These are phyloP conservation scores for Epipyxis sp. DNA, from an alignment of 108 stramenopile species.

Conservation along the genomic window DNA sequence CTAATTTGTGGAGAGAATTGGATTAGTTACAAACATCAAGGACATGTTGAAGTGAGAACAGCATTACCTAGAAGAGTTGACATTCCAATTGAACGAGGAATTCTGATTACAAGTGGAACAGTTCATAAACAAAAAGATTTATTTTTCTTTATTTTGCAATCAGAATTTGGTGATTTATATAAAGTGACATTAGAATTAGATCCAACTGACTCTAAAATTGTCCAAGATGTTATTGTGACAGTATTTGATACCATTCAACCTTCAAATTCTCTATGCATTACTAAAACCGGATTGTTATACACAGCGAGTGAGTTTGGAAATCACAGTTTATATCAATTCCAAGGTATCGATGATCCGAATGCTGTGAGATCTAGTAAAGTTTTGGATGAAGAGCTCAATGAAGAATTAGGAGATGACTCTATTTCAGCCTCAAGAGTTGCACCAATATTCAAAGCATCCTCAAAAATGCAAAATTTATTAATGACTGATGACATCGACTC, in stretches of 20 bases:
- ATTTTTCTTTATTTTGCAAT: slow-evolving; percentile 89
- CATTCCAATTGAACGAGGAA: slow-evolving; percentile 66
- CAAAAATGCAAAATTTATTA: slow-evolving; percentile 67
- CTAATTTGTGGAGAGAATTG: slow-evolving; percentile 90
- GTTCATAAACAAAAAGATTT: slow-evolving; percentile 81
- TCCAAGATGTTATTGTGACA: slow-evolving; percentile 61
- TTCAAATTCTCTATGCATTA: slow-evolving; percentile 77
- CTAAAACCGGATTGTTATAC: slow-evolving; percentile 83
- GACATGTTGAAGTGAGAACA: slow-evolving; percentile 58
- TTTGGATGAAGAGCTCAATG: slow-evolving; percentile 54
- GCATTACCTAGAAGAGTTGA: slow-evolving; percentile 73
- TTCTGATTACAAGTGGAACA: slow-evolving; percentile 72
- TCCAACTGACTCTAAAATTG: slow-evolving; percentile 62
- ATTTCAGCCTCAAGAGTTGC: slow-evolving; percentile 55
- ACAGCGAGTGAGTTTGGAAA: slow-evolving; percentile 88
- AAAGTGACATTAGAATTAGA: slow-evolving; percentile 69
- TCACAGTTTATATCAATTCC: slow-evolving; percentile 91
- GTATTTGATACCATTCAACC: slow-evolving; percentile 83
- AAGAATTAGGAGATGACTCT: slow-evolving; percentile 47
- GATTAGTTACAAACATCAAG: slow-evolving; percentile 83
- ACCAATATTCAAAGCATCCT: slow-evolving; percentile 68
- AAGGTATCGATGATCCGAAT: slow-evolving; percentile 60
- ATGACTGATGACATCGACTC: slow-evolving; percentile 71
- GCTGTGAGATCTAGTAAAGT: slow-evolving; percentile 33
- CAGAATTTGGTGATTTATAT: slow-evolving; percentile 93